A percentile compares a stretch with the other conserved stretches of the same genome.
Evolutionary conservation across 2,329 filamentous ascomycete genomes (phyloP).

Genomic region (Curvularia eragrostidis): DNA sequence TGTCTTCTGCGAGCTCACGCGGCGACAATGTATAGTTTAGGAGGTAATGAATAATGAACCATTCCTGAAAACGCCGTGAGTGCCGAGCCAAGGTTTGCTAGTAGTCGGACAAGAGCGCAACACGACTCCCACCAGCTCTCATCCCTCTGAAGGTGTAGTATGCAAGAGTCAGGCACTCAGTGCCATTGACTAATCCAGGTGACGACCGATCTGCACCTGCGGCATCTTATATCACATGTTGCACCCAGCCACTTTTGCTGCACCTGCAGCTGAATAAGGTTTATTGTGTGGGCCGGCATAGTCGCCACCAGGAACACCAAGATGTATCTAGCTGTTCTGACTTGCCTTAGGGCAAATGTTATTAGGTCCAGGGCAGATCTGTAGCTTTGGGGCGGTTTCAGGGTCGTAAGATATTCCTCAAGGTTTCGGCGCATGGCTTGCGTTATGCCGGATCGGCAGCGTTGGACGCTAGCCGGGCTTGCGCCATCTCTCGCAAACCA

Average conservation of each 20-base stretch:
- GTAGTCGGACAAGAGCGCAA: background rate
- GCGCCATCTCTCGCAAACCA: slow-evolving; percentile 22
- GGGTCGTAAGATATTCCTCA: slow-evolving; percentile 23
- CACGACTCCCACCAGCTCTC: background rate
- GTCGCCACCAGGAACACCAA: background rate
- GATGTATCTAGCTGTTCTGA: background rate
- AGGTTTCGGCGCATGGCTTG: slow-evolving; percentile 28
- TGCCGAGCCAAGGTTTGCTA: background rate
- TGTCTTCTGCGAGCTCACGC: background rate
- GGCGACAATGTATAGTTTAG: background rate
- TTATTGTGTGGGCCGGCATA: background rate
- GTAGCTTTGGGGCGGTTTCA: slow-evolving; percentile 29
- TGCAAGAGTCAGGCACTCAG: background rate
- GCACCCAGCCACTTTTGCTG: background rate
- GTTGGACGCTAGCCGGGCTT: slow-evolving; percentile 13
- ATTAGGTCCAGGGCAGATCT: background rate
- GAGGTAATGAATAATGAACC: background rate
- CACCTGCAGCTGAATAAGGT: background rate
- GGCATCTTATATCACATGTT: background rate
- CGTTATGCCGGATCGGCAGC: slow-evolving; percentile 30
- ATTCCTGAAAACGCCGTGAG: background rate
- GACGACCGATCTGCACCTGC: background rate
- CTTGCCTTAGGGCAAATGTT: slow-evolving; percentile 8
- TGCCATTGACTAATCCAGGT: no score
- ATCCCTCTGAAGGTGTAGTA: background rate